phyloP scores from a whole-genome alignment of 179 eudicot genomes.

The Beta corolliflora region DNA sequence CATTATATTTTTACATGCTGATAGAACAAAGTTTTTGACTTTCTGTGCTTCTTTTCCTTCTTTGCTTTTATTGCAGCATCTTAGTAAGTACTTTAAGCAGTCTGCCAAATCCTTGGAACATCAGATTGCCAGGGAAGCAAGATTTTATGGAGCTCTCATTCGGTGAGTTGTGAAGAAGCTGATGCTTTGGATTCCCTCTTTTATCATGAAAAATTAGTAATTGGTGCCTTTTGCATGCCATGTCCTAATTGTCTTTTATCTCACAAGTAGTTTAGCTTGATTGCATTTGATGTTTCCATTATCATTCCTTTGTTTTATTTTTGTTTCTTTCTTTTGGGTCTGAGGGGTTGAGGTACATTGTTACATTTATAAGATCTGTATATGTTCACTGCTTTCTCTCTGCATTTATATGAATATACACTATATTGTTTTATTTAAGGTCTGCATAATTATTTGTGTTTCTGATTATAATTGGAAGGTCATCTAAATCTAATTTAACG shows the following conservation, averaged over 20 bases:
- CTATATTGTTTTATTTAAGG: not conserved
- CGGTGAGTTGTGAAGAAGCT: constrained; percentile 50
- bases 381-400: not conserved
- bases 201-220: too few relatives aligned
- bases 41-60: not conserved
- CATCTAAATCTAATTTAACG: not conserved
- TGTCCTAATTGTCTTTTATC: not conserved
- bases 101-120: constrained; percentile 91
- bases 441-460: not conserved
- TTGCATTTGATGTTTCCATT: not conserved
- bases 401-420: not conserved
- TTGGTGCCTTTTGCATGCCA: not conserved
- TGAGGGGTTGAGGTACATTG: too few relatives aligned
- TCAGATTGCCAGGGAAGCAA: constrained; percentile 88
- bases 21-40: not conserved
- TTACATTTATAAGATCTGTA: not conserved
- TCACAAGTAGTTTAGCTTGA: not conserved
- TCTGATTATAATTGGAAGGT: not conserved
- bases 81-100: constrained; percentile 92
- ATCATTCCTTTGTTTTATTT: not conserved
- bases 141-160: constrained; percentile 97
- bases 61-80: constrained; percentile 56
- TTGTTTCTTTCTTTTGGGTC: not conserved
- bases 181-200: not conserved
- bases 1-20: not conserved